These are phyloP conservation scores for Macrotyloma uniflorum DNA, from an alignment of 306 rosid species.

Conservation along the genomic window DNA sequence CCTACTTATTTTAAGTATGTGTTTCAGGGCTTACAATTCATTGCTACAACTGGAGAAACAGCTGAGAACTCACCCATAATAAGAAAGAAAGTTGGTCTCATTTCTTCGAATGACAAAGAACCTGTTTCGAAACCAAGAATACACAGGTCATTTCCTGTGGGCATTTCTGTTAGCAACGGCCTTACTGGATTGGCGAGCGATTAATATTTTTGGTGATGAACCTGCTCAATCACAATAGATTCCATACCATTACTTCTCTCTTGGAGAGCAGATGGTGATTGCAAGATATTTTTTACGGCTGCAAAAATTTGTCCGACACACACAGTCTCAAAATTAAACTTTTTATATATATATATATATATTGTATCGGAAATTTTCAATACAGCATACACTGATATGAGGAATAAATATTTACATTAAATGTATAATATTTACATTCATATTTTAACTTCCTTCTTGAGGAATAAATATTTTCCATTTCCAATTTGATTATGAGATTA, in stretches of 20 bases:
- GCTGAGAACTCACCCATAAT: constrained; percentile 29
- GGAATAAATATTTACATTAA: no score
- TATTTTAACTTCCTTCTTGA: no score
- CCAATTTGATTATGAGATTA: no score
- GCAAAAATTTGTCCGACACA: background rate
- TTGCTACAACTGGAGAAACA: constrained; percentile 36
- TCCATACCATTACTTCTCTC: background rate
- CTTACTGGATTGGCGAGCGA: constrained; percentile 33
- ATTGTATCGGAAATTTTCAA: constrained; percentile 11
- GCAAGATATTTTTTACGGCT: background rate
- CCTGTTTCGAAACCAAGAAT: constrained; percentile 40
- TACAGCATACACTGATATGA: background rate
- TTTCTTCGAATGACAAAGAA: constrained; percentile 34
- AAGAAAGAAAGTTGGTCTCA: constrained; percentile 35
- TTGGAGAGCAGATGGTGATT: constrained; percentile 21
- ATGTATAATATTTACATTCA: no score
- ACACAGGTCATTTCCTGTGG: constrained; percentile 42
- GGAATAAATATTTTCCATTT: no score
- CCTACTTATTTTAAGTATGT: constrained; percentile 1
- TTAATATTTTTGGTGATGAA: constrained; percentile 24
- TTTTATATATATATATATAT: constrained; percentile 7
- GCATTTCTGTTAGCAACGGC: constrained; percentile 36
- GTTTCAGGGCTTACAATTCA: constrained; percentile 51
- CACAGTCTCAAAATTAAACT: background rate
- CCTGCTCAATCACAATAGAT: background rate